Base-by-base conservation (phyloP, 768 basidiomycete genomes). In the Amanita jacksonii region DNA sequence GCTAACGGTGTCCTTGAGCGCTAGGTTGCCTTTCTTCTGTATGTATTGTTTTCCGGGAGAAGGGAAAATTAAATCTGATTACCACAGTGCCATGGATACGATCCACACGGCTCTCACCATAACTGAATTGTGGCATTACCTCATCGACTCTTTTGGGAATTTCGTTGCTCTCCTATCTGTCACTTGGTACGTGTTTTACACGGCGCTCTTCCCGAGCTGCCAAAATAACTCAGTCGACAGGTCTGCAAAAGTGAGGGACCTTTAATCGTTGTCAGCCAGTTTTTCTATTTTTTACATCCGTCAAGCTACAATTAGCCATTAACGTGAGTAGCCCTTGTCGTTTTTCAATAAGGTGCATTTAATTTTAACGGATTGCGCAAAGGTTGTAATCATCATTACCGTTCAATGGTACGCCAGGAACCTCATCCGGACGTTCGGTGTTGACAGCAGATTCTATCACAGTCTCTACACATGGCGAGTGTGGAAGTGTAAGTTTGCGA, bases 101-200 rank as follows among this genome's bases (percentile, higher is more conserved):
- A 5, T 39, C 15, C 38, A 39, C 22, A 39, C 28, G 38, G 38
- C 12, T 5, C 5, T 27, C 20, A 9, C 7, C 12, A 27, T 39
- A 4, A 5, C 8, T 4, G 38, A 24, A 12, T 5, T 39, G 13
- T 39, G 25, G 23, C 23, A 39, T 5, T 25, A 25, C n/a, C 12
- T 39, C 13, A 25, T 39, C 16, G 38, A 39, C 28, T 39, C 38
- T 13, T 39, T 39, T 39, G 38, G 38, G 16, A 16, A 39, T 22
- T 28, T 20, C 23, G 2, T 22, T 4, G 23, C 23, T 27, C 38
- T 39, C 23, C 10, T 28, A 8, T 4, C 1, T 8, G 16, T 39
- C 8, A 4, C 7, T 16, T 39, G 38, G 38, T 39, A 15, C 3
- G 12, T 16, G 9, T 7, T 39, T n/a, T n/a, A n/a, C n/a, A n/a